Evolutionary conservation across 345 rosid species (phyloP).

Genomic region (Leavenworthia alabamica): DNA sequence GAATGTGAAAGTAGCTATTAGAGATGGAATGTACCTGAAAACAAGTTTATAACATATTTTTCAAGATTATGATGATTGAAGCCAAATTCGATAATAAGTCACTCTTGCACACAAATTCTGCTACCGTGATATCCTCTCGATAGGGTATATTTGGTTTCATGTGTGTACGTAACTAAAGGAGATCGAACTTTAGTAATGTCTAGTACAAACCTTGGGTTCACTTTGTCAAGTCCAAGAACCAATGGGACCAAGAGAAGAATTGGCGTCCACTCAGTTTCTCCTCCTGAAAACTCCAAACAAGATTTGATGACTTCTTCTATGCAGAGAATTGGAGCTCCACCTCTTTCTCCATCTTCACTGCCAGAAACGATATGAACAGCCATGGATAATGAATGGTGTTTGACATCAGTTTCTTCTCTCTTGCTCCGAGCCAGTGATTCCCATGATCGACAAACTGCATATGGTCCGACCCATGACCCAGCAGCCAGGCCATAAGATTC

Average conservation of each 20-base stretch:
- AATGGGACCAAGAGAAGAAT: slow-evolving; percentile 85
- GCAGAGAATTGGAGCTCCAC: slow-evolving; percentile 93
- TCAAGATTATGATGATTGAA: slow-evolving; percentile 53
- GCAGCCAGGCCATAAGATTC: slow-evolving; percentile 83
- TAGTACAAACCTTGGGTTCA: slow-evolving; percentile 82
- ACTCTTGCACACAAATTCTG: slow-evolving; percentile 35
- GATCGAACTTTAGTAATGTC: slow-evolving; percentile 38
- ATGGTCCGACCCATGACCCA: slow-evolving; percentile 99
- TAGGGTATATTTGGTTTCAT: slow-evolving; percentile 54
- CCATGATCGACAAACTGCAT: slow-evolving; percentile 94
- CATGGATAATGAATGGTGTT: slow-evolving; percentile 49
- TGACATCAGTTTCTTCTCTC: slow-evolving; percentile 39
- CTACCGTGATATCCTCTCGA: slow-evolving; percentile 61
- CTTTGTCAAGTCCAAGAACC: slow-evolving; percentile 92
- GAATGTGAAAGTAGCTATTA: slow-evolving; percentile 67
- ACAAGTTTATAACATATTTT: slow-evolving; percentile 35
- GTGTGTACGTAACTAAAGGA: slow-evolving; percentile 54
- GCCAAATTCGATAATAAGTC: slow-evolving; percentile 41
- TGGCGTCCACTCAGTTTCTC: slow-evolving; percentile 65
- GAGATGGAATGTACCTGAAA: slow-evolving; percentile 76
- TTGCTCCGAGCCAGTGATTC: slow-evolving; percentile 52
- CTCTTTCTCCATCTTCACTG: slow-evolving; percentile 89
- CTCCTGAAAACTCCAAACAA: slow-evolving; percentile 62
- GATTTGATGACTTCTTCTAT: slow-evolving; percentile 69
- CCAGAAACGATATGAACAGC: slow-evolving; percentile 90